phyloP scores from a whole-genome alignment of 2,329 filamentous ascomycete genomes.

The Trichoderma simmonsii region DNA sequence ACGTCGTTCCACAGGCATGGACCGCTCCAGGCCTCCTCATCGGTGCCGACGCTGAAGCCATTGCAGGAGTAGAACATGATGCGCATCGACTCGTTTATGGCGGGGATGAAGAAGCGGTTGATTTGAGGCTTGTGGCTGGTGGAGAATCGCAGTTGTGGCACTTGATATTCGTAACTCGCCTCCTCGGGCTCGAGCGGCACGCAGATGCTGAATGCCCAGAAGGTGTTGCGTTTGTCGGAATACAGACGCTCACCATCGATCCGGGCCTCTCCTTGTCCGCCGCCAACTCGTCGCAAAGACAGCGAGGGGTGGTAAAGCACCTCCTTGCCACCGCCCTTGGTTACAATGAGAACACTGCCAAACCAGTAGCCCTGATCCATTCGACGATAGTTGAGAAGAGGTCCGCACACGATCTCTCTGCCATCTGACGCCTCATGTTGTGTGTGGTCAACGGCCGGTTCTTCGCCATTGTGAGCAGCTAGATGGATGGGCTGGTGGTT shows the following conservation, averaged over 20 bases:
- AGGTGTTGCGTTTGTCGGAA: constrained; percentile 69
- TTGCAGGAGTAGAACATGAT: constrained; percentile 99
- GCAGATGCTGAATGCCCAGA: constrained; percentile 86
- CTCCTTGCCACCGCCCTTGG: constrained; percentile 63
- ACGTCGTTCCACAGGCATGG: constrained; percentile 96
- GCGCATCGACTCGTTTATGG: constrained; percentile 82
- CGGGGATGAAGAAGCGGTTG: constrained; percentile 83
- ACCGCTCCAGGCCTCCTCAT: constrained; percentile 82
- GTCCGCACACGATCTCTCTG: constrained; percentile 66
- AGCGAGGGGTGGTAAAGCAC: constrained; percentile 59
- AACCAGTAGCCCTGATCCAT: constrained; percentile 74
- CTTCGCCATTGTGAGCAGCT: constrained; percentile 34
- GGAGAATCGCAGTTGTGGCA: constrained; percentile 63
- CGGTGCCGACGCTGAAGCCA: constrained; percentile 85
- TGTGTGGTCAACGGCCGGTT: neutral
- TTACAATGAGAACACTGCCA: constrained; percentile 83
- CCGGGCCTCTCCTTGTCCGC: constrained; percentile 27
- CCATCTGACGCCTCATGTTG: constrained; percentile 38
- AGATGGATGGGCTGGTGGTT: constrained; percentile 50
- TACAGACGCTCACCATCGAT: constrained; percentile 51
- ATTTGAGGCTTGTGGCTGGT: constrained; percentile 52
- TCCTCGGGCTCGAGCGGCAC: constrained; percentile 71
- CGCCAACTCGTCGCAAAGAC: constrained; percentile 44
- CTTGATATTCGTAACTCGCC: constrained; percentile 73
- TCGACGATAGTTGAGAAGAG: constrained; percentile 72